These are phyloP conservation scores for Kodamaea laetipori DNA, from an alignment of 805 yeast genomes.

Conservation along the genomic window DNA sequence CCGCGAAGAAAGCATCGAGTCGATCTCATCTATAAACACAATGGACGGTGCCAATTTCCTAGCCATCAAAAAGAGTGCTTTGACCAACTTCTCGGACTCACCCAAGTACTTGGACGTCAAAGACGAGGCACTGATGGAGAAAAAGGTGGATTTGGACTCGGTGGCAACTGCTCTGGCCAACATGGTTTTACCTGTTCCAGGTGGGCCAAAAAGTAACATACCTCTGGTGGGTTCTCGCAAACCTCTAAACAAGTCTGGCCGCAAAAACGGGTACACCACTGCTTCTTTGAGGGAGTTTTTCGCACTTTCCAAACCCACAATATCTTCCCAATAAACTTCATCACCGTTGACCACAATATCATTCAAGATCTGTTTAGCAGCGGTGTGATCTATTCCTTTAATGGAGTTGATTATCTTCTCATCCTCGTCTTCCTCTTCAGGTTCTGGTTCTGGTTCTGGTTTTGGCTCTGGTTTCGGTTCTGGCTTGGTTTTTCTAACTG, in stretches of 20 bases:
- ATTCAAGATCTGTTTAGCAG: slow-evolving; percentile 82
- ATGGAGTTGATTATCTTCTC: slow-evolving; percentile 46
- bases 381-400: slow-evolving; percentile 72
- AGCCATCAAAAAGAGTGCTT: slow-evolving; percentile 85
- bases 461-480: slow-evolving; percentile 3
- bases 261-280: slow-evolving; percentile 90
- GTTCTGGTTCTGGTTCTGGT: slow-evolving; percentile 1
- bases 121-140: slow-evolving; percentile 87
- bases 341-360: slow-evolving; percentile 91
- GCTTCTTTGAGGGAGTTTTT: slow-evolving; percentile 89
- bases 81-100: slow-evolving; percentile 89
- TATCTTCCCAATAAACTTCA: slow-evolving; percentile 91
- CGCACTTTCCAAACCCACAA: slow-evolving; percentile 89
- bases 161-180: slow-evolving; percentile 95
- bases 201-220: slow-evolving; percentile 96
- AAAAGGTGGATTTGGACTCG: slow-evolving; percentile 90
- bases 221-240: slow-evolving; percentile 93
- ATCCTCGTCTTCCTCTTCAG: slow-evolving; percentile 25
- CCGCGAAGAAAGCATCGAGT: slow-evolving; percentile 81
- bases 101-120: slow-evolving; percentile 87
- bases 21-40: slow-evolving; percentile 95
- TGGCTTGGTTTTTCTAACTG: slow-evolving; percentile 1
- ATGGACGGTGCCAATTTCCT: slow-evolving; percentile 87
- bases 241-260: slow-evolving; percentile 92
- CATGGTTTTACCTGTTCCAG: slow-evolving; percentile 99